Percentiles rank a stretch among this genome's conserved stretches.
Evolutionary conservation across 2,329 filamentous ascomycete genomes (phyloP).

Genomic region (Colletotrichum tanaceti): DNA sequence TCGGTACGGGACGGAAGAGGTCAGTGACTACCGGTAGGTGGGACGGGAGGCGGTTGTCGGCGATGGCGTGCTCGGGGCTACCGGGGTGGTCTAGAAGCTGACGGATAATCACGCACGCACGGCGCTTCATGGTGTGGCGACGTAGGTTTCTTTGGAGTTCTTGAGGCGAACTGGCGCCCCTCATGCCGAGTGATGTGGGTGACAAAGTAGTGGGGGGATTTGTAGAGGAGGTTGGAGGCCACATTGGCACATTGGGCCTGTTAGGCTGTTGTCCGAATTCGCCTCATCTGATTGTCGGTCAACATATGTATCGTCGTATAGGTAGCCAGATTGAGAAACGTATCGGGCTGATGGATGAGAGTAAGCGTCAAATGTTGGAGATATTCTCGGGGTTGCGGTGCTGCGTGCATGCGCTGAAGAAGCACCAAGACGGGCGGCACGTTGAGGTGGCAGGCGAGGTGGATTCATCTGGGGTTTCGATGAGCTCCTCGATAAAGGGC

Average conservation of each 20-base stretch:
- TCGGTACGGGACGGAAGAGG: constrained; percentile 32
- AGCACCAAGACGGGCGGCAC: not conserved
- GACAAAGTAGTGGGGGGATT: not conserved
- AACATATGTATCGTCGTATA: not conserved
- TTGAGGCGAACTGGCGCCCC: constrained; percentile 1
- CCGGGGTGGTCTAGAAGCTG: constrained; percentile 8
- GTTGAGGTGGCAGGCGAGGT: not conserved
- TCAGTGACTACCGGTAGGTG: constrained; percentile 6
- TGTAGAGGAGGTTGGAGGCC: not conserved
- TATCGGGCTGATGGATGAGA: not conserved
- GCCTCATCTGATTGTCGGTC: constrained; percentile 13
- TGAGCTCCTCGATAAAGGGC: not conserved
- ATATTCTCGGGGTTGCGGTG: constrained; percentile 4
- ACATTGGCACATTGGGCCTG: not conserved
- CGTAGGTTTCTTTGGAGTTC: constrained; percentile 9
- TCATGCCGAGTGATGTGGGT: not conserved
- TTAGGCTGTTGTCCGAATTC: not conserved
- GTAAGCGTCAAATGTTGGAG: not conserved
- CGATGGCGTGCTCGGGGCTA: constrained; percentile 37
- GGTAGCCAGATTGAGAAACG: too few species aligned
- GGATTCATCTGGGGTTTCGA: not conserved
- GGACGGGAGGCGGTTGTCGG: constrained; percentile 35
- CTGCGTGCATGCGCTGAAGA: not conserved
- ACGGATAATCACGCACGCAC: not conserved
- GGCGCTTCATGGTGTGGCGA: constrained; percentile 11